These are phyloP conservation scores for Fusarium cicatricum DNA, from an alignment of 2,329 filamentous ascomycete species.

Conservation along the genomic window DNA sequence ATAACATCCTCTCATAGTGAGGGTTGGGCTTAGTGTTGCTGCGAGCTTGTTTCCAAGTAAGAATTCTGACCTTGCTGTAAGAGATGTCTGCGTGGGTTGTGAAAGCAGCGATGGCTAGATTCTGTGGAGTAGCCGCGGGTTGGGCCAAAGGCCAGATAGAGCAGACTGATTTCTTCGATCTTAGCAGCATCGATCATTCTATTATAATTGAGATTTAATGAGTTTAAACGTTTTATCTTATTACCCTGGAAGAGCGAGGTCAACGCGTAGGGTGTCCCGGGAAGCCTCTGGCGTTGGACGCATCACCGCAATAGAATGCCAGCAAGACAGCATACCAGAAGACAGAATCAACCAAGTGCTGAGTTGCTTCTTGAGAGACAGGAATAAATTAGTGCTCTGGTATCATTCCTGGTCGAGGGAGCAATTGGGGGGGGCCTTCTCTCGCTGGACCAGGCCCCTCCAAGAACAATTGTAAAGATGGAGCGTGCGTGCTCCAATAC, in stretches of 20 bases:
- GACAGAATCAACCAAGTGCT: constrained; percentile 50
- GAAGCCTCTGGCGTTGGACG: constrained; percentile 47
- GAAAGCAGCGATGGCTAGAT: constrained; percentile 37
- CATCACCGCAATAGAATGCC: constrained; percentile 52
- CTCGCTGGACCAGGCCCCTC: constrained; percentile 51
- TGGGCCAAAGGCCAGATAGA: constrained; percentile 40
- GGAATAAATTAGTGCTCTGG: constrained; percentile 45
- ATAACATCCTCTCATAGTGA: constrained; percentile 52
- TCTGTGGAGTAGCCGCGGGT: constrained; percentile 46
- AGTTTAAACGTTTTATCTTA: constrained; percentile 35
- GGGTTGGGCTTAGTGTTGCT: constrained; percentile 44
- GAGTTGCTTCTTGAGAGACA: constrained; percentile 49
- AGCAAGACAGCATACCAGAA: constrained; percentile 48
- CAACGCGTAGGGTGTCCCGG: constrained; percentile 48
- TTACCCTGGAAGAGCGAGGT: constrained; percentile 41
- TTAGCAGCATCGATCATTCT: constrained; percentile 42
- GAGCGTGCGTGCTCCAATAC: constrained; percentile 39
- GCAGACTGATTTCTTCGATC: constrained; percentile 38
- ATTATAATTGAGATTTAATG: constrained; percentile 32
- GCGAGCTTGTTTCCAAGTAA: constrained; percentile 24
- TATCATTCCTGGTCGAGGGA: constrained; percentile 58
- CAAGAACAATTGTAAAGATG: constrained; percentile 44
- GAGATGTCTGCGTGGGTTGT: constrained; percentile 34
- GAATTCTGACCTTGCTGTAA: constrained; percentile 6
- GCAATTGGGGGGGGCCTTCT: constrained; percentile 52